Conservation (phyloP, 495 filamentous ascomycete species). For the Lasiosphaeria hispida region DNA sequence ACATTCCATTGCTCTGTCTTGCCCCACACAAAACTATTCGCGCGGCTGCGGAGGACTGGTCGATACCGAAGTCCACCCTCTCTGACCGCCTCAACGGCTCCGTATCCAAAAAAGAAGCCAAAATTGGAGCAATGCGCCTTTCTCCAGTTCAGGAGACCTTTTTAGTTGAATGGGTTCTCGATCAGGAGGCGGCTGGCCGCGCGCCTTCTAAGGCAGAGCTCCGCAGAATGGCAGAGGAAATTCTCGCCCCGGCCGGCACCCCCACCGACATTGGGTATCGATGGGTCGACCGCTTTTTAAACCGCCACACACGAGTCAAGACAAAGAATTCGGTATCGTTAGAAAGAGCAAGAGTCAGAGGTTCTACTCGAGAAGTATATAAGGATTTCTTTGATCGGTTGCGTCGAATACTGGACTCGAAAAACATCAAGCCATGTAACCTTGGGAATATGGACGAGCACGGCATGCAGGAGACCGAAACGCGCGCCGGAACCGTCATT, state of each 20-base stretch:
- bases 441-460: constrained; percentile 6
- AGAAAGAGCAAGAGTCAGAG: not conserved
- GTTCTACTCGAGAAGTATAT: not conserved
- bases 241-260: not conserved
- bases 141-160: not conserved
- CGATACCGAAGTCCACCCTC: too few species aligned
- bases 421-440: not conserved
- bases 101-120: too few species aligned
- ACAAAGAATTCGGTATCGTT: not conserved
- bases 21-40: too few species aligned
- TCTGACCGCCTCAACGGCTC: too few species aligned
- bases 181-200: not conserved
- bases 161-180: not conserved
- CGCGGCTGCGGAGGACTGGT: too few species aligned
- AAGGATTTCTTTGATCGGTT: not conserved
- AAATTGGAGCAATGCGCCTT: not conserved
- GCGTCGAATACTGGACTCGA: not conserved
- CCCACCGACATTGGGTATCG: not conserved
- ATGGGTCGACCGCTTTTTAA: constrained; percentile 2
- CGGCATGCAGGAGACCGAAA: constrained; percentile 5
- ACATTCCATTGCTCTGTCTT: too few species aligned
- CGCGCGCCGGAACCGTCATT: constrained; percentile 1
- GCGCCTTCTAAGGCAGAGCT: not conserved
- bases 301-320: not conserved
- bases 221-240: not conserved